phyloP scores from a whole-genome alignment of 352 stramenopile species.

The Phytophthora ramorum region DNA sequence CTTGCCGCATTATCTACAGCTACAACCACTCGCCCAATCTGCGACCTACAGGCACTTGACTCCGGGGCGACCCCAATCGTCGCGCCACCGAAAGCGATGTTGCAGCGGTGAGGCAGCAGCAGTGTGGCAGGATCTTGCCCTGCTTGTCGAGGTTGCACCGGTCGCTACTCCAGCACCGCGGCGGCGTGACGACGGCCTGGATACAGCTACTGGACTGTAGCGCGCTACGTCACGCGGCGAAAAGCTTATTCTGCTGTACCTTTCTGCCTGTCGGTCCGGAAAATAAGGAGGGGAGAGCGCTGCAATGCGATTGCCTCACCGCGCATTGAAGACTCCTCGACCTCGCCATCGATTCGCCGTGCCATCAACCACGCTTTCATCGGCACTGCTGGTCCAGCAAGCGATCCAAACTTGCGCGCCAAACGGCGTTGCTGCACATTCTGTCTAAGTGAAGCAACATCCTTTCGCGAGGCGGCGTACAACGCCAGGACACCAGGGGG shows the following conservation, averaged over 20 bases:
- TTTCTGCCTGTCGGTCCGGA: slow-evolving; percentile 20
- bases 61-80: too few species aligned
- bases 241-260: slow-evolving; percentile 38
- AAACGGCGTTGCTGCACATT: background rate
- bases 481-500: slow-evolving; percentile 8
- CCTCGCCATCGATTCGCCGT: too few species aligned
- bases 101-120: too few species aligned
- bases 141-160: too few species aligned
- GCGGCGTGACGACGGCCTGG: slow-evolving; percentile 11
- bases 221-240: slow-evolving; percentile 14
- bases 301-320: slow-evolving; percentile 4
- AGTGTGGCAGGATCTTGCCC: too few species aligned
- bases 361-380: too few species aligned
- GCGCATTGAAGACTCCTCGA: slow-evolving; percentile 14
- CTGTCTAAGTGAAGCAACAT: slow-evolving; percentile 22
- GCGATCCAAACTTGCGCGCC: slow-evolving; percentile 1
- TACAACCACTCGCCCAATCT: too few species aligned
- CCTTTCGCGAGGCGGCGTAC: background rate
- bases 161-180: background rate
- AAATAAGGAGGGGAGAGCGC: background rate
- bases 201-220: slow-evolving; percentile 9
- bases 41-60: too few species aligned
- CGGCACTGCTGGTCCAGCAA: too few species aligned
- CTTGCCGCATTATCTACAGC: too few species aligned
- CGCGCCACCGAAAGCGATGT: too few species aligned